Base-by-base conservation (phyloP, 2,329 filamentous ascomycete species). In the Claviceps pusilla region DNA sequence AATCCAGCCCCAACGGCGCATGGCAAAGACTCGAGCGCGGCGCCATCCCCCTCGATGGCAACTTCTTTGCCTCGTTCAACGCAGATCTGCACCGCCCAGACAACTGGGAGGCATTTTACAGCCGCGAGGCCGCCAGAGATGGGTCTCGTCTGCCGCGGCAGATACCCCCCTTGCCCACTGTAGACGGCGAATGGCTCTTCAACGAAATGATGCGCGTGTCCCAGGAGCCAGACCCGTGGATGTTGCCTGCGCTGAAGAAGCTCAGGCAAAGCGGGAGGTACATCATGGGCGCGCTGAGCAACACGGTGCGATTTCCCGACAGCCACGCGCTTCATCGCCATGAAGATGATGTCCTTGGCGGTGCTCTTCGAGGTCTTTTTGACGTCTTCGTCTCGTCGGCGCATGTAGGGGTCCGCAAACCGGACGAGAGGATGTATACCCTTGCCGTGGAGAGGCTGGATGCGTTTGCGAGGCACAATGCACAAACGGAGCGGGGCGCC, bases 1-100 rank as follows among this genome's bases (percentile, higher is more conserved):
- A 79, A 61, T 83, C 85, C 3, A 80, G 84, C 0, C 89, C 89
- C 2, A 71, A 82, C 59, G 93, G 93, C 45, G 84, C 81, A 65
- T 97, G 91, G 91, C 89, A 95, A 64, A 80, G 78, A 47, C 77
- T 97, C 48, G 93, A 98, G 68, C 83, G 86, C 55, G 91, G 91
- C 56, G 82, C 89, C 57, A 84, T 95, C 57, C 74, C 78, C 31
- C 75, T 96, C 67, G 83, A 95, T 65, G 73, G 77, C 12, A 68
- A 70, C 9, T 97, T 90, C 75, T 96, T 91, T 68, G 65, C 71
- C 0, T 80, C 77, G 1, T 97, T 96, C 74, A 83, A 82, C 56
- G 62, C 66, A 1, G 90, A 98, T 64, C 77, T 97, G 11, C 78
- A 80, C 57, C 74, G 82, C 52, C 70, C 79, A 0, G 65, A 70